A percentile compares a stretch with the other conserved stretches of the same genome.
Evolutionary conservation across 164 flowering plant species (phyloP).

Genomic region (Sedum album): DNA sequence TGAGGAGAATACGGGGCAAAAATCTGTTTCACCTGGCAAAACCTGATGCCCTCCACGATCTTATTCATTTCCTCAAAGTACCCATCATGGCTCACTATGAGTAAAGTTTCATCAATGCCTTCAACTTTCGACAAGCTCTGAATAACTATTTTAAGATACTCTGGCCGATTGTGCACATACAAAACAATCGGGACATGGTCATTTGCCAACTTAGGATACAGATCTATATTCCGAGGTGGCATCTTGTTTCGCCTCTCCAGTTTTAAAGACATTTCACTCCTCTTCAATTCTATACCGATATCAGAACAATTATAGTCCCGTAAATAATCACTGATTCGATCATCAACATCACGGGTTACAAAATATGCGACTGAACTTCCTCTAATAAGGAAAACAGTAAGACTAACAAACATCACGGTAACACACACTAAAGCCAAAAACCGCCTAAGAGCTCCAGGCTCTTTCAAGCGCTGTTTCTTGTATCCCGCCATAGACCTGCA

Average conservation of each 20-base stretch:
- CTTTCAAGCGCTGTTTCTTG: constrained; percentile 36
- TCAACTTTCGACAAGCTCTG: constrained; percentile 61
- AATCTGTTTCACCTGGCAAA: constrained; percentile 90
- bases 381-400: constrained; percentile 26
- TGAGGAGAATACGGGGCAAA: constrained; percentile 88
- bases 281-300: constrained; percentile 16
- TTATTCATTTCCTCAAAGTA: constrained; percentile 78
- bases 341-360: constrained; percentile 13
- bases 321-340: constrained; percentile 6
- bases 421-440: constrained; percentile 31
- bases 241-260: constrained; percentile 47
- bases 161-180: constrained; percentile 92
- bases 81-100: constrained; percentile 90
- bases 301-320: neutral
- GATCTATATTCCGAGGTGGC: constrained; percentile 69
- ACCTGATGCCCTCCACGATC: constrained; percentile 57
- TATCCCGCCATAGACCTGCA: constrained; percentile 30
- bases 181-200: constrained; percentile 63
- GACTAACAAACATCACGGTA: constrained; percentile 31
- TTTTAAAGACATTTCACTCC: constrained; percentile 42
- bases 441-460: constrained; percentile 31
- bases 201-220: constrained; percentile 50
- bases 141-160: constrained; percentile 63
- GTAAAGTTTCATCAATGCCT: constrained; percentile 71
- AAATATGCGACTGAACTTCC: constrained; percentile 22